Evolutionary conservation across 2,329 filamentous ascomycete genomes (phyloP).

Genomic region (Coleophoma cylindrospora): DNA sequence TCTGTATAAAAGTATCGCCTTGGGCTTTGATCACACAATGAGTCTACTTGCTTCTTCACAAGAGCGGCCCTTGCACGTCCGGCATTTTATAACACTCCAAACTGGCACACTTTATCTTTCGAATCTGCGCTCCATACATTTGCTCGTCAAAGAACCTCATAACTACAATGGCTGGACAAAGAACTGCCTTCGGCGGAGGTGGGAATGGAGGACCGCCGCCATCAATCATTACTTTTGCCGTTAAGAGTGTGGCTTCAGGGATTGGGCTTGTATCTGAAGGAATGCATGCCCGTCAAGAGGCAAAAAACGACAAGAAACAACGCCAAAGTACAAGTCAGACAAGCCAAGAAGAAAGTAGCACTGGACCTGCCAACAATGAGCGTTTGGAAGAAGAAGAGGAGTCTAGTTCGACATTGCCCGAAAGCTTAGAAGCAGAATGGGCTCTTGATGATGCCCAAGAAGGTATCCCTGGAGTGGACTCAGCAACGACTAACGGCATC

Average conservation of each 20-base stretch:
- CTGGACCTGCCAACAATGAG: neutral
- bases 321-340: neutral
- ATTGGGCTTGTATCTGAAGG: constrained; percentile 7
- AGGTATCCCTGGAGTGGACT: neutral
- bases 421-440: constrained; percentile 1
- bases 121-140: too few species aligned
- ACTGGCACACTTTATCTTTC: too few species aligned
- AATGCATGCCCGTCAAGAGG: constrained; percentile 1
- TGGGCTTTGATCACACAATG: too few species aligned
- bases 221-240: neutral
- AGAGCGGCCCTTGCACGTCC: too few species aligned
- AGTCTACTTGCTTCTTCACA: too few species aligned
- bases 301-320: constrained; percentile 1
- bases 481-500: neutral
- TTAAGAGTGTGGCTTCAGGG: constrained; percentile 7
- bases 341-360: neutral
- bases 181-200: too few species aligned
- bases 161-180: too few species aligned
- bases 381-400: neutral
- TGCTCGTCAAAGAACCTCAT: too few species aligned
- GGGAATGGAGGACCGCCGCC: too few species aligned
- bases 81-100: too few species aligned
- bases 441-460: constrained; percentile 2
- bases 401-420: neutral
- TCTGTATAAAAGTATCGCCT: too few species aligned